Evolutionary conservation across 2,329 filamentous ascomycete genomes (phyloP), one percentile per base, ranked within the genome.

Genomic region (Aspergillus eucalypticola): DNA sequence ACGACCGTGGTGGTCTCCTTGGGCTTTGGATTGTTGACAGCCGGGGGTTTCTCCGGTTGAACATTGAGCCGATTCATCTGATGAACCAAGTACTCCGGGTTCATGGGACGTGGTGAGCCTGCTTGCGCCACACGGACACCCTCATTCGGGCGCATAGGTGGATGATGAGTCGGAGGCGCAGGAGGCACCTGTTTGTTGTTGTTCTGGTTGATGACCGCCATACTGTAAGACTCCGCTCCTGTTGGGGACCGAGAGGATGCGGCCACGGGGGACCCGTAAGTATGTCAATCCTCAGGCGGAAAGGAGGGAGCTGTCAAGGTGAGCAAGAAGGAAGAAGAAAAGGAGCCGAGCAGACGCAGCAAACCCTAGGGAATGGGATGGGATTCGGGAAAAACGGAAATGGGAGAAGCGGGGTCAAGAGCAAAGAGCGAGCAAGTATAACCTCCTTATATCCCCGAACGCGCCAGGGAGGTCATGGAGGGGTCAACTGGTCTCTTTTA

Each of bases 1-100:
- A 46, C 11, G 11, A 44, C 32, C 25, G 19, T 48, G 53, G 19
- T 48, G 53, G 58, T 19, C 15, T 59, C 59, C 46, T 54, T 54
- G 13, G 25, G n/a, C 19, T 49, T 62, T 21, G 27, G 50, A 11
- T 41, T 52, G 27, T 50, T 59, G 10, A 49, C 52, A 39, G 57
- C 48, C 29, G 27, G 41, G 39, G 48, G 15, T 11, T 41, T 60
- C 15, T 64, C 60, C 29, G 56, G 29, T 8, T 61, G 59, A 21
- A 67, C 53, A 55, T 63, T 58, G 21, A 69, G 62, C 10, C 63
- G 66, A 19, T 44, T 55, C 61, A 69, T 66, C 42, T 60, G 63
- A 46, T 65, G 59, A 25, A 56, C 60, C 46, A 67, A 41, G n/a
- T 64, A 52, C 21, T 60, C 44, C 41, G 62, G 52, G 41, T 59